These are phyloP conservation scores for Miscanthus lutarioriparius DNA, from an alignment of 176 grass and related monocot genomes.

Conservation along the genomic window DNA sequence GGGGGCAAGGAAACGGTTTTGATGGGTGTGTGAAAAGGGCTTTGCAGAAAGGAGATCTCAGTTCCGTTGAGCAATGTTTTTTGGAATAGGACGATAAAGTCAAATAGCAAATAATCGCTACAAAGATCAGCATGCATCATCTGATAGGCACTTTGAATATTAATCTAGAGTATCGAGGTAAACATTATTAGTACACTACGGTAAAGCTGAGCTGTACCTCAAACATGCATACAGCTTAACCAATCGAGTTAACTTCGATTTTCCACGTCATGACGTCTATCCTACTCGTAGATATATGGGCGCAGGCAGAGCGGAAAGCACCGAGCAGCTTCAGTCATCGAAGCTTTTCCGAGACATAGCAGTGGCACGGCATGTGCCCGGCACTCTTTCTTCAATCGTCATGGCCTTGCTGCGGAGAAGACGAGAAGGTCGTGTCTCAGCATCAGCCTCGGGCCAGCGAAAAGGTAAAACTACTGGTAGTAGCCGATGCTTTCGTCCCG, in stretches of 20 bases:
- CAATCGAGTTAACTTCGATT: neutral
- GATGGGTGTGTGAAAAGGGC: constrained; percentile 7
- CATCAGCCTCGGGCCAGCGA: no score
- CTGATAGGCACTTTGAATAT: neutral
- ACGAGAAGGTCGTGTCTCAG: neutral
- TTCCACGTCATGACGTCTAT: neutral
- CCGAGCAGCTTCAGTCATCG: constrained; percentile 8
- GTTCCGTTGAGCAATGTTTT: neutral
- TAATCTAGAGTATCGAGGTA: no score
- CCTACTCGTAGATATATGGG: neutral
- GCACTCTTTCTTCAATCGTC: neutral
- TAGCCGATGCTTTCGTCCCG: neutral
- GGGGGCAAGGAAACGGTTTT: neutral
- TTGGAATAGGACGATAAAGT: neutral
- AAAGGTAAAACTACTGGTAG: no score
- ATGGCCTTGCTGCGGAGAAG: neutral
- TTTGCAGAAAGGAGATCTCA: neutral
- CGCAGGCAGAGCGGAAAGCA: neutral
- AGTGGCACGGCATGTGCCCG: neutral
- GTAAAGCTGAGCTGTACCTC: no score
- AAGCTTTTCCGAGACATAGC: neutral
- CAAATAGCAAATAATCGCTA: neutral
- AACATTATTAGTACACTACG: no score
- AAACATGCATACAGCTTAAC: neutral
- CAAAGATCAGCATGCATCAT: neutral